phyloP scores from a whole-genome alignment of 495 filamentous ascomycete species.

The Penicillium riverlandense region DNA sequence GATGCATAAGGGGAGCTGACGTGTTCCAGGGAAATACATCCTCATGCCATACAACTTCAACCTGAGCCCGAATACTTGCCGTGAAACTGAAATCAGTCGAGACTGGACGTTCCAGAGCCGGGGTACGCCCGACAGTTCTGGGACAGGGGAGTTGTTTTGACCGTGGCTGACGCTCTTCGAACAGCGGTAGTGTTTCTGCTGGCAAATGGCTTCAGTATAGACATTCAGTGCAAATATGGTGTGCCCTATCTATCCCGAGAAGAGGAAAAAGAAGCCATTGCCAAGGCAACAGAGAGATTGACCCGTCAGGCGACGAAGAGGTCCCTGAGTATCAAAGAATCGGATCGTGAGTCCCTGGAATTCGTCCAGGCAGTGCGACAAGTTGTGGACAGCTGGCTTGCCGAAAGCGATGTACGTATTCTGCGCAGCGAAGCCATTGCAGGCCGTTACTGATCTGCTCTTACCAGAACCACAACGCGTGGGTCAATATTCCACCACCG shows the following conservation, averaged over 20 bases:
- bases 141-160: neutral
- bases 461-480: constrained; percentile 12
- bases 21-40: constrained; percentile 43
- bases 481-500: constrained; percentile 26
- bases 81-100: constrained; percentile 46
- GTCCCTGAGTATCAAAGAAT: constrained; percentile 44
- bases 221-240: constrained; percentile 48
- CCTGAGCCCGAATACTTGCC: constrained; percentile 48
- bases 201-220: constrained; percentile 55
- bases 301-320: constrained; percentile 18
- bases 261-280: constrained; percentile 46
- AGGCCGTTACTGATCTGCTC: neutral
- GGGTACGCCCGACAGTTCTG: constrained; percentile 22
- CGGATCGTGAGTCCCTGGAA: constrained; percentile 47
- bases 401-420: constrained; percentile 14
- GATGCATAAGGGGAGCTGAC: constrained; percentile 1
- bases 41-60: constrained; percentile 64
- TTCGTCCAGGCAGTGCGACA: constrained; percentile 45
- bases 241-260: constrained; percentile 62
- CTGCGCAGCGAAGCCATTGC: neutral
- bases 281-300: constrained; percentile 15
- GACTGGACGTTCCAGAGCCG: constrained; percentile 46
- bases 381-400: constrained; percentile 45
- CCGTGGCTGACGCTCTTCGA: constrained; percentile 2
- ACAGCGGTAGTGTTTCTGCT: constrained; percentile 57